These are phyloP conservation scores for Inga leiocalycina DNA, from an alignment of 306 rosid species.

Conservation along the genomic window DNA sequence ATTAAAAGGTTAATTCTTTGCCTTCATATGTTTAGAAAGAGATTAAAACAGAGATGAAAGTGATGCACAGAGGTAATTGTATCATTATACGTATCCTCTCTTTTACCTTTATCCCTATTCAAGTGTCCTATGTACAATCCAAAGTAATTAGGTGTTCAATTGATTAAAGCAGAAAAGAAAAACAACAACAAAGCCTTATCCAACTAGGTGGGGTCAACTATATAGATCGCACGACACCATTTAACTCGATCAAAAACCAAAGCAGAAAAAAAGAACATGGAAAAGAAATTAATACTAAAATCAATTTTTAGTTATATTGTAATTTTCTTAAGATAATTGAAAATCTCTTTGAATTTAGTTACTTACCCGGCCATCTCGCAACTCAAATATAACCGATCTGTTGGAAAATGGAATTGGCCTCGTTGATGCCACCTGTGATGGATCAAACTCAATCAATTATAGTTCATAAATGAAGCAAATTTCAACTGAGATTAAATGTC, in stretches of 20 bases:
- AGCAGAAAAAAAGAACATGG: neutral
- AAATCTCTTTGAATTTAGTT: conserved; percentile 23
- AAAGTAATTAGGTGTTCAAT: neutral
- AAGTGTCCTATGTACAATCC: neutral
- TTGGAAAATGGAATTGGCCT: conserved; percentile 82
- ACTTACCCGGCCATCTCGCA: conserved; percentile 91
- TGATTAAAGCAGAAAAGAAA: no score
- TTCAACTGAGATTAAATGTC: no score
- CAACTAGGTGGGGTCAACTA: no score
- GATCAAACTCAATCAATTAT: conserved; percentile 34
- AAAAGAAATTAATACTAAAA: neutral
- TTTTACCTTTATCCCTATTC: neutral
- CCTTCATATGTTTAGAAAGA: neutral
- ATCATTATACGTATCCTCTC: no score
- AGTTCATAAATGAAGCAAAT: neutral
- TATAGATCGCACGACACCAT: no score
- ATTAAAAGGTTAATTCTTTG: neutral
- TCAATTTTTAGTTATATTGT: neutral
- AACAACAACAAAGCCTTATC: no score
- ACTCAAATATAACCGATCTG: conserved; percentile 77
- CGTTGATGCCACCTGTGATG: conserved; percentile 72
- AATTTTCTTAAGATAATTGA: conserved; percentile 13
- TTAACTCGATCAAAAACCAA: no score
- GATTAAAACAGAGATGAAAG: neutral
- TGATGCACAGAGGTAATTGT: no score